Conservation (phyloP, 129 eudicot species). For the Tagetes patula region DNA sequence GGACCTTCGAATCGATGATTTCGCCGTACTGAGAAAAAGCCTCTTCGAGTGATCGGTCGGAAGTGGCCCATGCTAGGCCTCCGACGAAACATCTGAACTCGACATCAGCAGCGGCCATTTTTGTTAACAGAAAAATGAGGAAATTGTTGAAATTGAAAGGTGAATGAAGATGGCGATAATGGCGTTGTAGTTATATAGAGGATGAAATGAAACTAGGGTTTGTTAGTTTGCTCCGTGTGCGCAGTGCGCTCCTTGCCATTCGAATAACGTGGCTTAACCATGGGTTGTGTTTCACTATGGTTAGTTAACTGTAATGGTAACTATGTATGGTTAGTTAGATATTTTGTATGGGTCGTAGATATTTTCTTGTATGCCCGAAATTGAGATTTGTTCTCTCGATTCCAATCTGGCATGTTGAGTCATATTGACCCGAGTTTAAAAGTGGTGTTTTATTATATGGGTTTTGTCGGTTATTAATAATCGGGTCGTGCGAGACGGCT, state of each 20-base stretch:
- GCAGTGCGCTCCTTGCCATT: slow-evolving; percentile 37
- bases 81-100: slow-evolving; percentile 93
- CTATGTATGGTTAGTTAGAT: slow-evolving; percentile 27
- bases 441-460: too few species aligned
- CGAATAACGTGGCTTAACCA: slow-evolving; percentile 22
- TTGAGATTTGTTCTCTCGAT: too few species aligned
- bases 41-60: slow-evolving; percentile 53
- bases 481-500: too few species aligned
- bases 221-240: slow-evolving; percentile 26
- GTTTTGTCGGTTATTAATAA: too few species aligned
- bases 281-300: slow-evolving; percentile 18
- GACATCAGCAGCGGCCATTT: slow-evolving; percentile 72
- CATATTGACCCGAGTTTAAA: too few species aligned
- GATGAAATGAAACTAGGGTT: slow-evolving; percentile 32
- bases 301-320: slow-evolving; percentile 10
- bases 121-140: not conserved
- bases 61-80: slow-evolving; percentile 94
- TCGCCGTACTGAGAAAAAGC: slow-evolving; percentile 84
- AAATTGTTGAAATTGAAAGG: not conserved
- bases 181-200: slow-evolving; percentile 32
- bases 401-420: too few species aligned
- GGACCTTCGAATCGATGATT: slow-evolving; percentile 88
- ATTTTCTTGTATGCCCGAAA: slow-evolving; percentile 18
- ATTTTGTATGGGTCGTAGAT: slow-evolving; percentile 25
- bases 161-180: not conserved